These are phyloP conservation scores for Salix purpurea DNA, from an alignment of 345 rosid genomes.

Conservation along the genomic window DNA sequence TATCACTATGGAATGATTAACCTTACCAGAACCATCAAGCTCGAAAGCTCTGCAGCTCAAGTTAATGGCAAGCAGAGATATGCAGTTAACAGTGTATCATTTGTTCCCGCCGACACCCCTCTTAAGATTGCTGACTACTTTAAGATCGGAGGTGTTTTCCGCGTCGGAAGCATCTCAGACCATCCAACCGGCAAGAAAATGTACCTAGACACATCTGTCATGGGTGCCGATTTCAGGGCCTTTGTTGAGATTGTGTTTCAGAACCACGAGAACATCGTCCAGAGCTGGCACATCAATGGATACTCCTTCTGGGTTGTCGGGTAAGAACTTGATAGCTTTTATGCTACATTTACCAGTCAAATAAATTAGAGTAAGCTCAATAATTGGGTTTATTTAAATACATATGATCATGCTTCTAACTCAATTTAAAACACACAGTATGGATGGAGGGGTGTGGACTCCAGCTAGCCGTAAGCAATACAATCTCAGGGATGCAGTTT, in stretches of 20 bases:
- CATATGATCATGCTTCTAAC: background rate
- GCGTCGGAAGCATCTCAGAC: slow-evolving; percentile 59
- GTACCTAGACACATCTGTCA: slow-evolving; percentile 64
- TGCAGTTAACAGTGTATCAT: slow-evolving; percentile 74
- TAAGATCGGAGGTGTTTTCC: slow-evolving; percentile 62
- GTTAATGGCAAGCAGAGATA: slow-evolving; percentile 70
- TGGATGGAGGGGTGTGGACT: slow-evolving; percentile 76
- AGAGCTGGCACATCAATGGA: slow-evolving; percentile 83
- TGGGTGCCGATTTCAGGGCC: slow-evolving; percentile 58
- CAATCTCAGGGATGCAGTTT: slow-evolving; percentile 72
- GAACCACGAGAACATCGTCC: slow-evolving; percentile 66
- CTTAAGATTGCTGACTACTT: slow-evolving; percentile 81
- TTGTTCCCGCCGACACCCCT: slow-evolving; percentile 65
- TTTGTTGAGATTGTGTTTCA: slow-evolving; percentile 76
- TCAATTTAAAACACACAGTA: slow-evolving; percentile 34
- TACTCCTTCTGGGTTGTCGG: slow-evolving; percentile 85
- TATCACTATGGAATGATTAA: slow-evolving; percentile 79
- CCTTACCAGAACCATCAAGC: slow-evolving; percentile 50
- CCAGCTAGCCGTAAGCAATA: slow-evolving; percentile 54
- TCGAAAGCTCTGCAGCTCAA: slow-evolving; percentile 54
- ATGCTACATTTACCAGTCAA: too few species aligned
- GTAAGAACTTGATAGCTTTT: slow-evolving; percentile 33
- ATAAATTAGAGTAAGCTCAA: background rate
- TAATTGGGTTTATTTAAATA: background rate
- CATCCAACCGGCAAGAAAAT: slow-evolving; percentile 34